Evolutionary conservation across 257 asterid genomes (phyloP).

Genomic region (Galeopsis tetrahit): DNA sequence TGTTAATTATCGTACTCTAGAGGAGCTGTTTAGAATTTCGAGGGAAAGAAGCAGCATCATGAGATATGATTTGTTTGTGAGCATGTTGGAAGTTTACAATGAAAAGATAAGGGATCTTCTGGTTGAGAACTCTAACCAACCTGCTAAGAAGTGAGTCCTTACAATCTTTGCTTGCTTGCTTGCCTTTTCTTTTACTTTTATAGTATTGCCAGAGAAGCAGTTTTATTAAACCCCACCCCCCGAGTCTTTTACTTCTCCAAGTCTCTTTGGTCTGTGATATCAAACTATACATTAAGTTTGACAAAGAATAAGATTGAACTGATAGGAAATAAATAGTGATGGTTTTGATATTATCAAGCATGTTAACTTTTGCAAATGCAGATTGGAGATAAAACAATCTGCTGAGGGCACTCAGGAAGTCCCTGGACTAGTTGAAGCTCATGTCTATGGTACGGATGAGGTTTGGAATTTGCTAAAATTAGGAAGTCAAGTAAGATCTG

Average conservation of each 20-base stretch:
- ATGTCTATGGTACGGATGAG: conserved; percentile 70
- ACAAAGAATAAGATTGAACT: background rate
- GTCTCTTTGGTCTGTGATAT: background rate
- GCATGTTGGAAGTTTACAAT: conserved; percentile 98
- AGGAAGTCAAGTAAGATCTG: conserved; percentile 95
- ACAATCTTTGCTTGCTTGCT: conserved; percentile 18
- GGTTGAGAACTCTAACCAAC: conserved; percentile 72
- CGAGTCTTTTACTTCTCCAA: background rate
- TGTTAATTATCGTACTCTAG: conserved; percentile 87
- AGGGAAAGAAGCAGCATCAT: conserved; percentile 64
- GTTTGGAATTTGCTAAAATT: conserved; percentile 84
- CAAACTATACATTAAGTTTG: background rate
- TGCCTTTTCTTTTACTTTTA: conserved; percentile 19
- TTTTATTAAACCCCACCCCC: background rate
- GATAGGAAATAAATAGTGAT: background rate
- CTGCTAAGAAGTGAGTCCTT: conserved; percentile 76
- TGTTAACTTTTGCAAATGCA: conserved; percentile 43
- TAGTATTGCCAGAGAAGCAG: conserved; percentile 8
- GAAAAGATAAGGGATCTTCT: conserved; percentile 96
- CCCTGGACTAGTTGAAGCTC: conserved; percentile 94
- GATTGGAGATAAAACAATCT: conserved; percentile 97
- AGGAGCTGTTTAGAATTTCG: conserved; percentile 76
- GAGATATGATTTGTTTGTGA: conserved; percentile 78
- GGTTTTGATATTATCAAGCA: background rate
- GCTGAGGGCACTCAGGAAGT: conserved; percentile 99